Conservation (phyloP, 2,329 filamentous ascomycete genomes). For the Fusarium newnesense region DNA sequence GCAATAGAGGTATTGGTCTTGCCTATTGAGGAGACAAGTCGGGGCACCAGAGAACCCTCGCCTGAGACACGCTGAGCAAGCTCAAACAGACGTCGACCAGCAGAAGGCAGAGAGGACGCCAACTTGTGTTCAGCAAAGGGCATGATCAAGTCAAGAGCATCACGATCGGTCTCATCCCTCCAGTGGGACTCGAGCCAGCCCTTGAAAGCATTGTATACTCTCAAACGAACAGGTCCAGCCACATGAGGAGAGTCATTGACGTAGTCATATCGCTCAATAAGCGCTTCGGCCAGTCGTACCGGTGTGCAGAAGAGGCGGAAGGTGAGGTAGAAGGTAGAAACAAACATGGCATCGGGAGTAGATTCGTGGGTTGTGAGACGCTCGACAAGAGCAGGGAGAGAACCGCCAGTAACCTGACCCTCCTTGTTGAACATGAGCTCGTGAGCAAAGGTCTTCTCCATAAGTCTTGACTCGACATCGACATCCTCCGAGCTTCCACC, state of each 20-base stretch:
- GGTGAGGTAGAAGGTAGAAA: constrained; percentile 94
- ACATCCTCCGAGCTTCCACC: constrained; percentile 77
- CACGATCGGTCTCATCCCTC: constrained; percentile 82
- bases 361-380: constrained; percentile 92
- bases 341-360: constrained; percentile 90
- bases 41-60: constrained; percentile 81
- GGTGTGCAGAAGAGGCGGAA: constrained; percentile 94
- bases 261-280: constrained; percentile 95
- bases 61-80: constrained; percentile 81
- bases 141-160: constrained; percentile 79
- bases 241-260: constrained; percentile 80
- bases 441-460: constrained; percentile 92
- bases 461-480: constrained; percentile 82
- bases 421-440: constrained; percentile 95
- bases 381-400: constrained; percentile 90
- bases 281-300: constrained; percentile 77
- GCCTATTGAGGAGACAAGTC: constrained; percentile 84
- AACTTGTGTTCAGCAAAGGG: constrained; percentile 83
- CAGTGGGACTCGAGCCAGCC: constrained; percentile 97
- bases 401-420: constrained; percentile 92
- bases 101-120: constrained; percentile 74
- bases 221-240: constrained; percentile 82
- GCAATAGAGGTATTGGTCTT: constrained; percentile 84
- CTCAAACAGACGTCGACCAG: constrained; percentile 82
- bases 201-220: constrained; percentile 97